phyloP scores from a whole-genome alignment of 2,329 filamentous ascomycete genomes.

The Orbilia ellipsospora region DNA sequence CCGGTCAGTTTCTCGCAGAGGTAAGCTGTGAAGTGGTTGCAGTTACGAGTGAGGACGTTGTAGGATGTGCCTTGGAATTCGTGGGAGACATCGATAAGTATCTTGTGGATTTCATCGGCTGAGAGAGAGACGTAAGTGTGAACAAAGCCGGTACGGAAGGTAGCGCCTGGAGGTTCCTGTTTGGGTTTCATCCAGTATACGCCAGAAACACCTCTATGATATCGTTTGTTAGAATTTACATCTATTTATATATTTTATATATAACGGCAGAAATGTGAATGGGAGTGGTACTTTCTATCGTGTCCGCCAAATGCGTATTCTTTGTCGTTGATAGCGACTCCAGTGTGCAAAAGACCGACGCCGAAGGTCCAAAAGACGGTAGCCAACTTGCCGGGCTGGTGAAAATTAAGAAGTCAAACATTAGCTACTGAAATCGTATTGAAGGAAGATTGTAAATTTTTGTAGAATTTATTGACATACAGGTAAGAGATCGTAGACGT shows the following conservation, averaged over 20 bases:
- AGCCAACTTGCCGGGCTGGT: constrained; percentile 77
- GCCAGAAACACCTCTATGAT: constrained; percentile 70
- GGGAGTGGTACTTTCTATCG: constrained; percentile 66
- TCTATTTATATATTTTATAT: background rate
- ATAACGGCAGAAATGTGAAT: background rate
- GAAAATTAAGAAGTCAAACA: constrained; percentile 22
- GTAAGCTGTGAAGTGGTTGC: constrained; percentile 86
- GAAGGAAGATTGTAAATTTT: constrained; percentile 15
- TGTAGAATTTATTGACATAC: constrained; percentile 64
- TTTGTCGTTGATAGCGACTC: constrained; percentile 80
- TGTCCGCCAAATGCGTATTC: constrained; percentile 91
- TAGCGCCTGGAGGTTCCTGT: constrained; percentile 79
- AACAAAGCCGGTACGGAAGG: constrained; percentile 78
- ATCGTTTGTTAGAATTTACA: background rate
- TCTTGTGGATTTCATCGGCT: constrained; percentile 75
- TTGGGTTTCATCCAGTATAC: constrained; percentile 84
- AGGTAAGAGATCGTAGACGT: constrained; percentile 81
- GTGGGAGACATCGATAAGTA: constrained; percentile 75
- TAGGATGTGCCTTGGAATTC: constrained; percentile 80
- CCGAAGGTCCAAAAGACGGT: constrained; percentile 81
- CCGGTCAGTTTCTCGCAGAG: constrained; percentile 79
- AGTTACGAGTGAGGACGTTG: constrained; percentile 84
- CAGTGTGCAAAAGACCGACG: constrained; percentile 81
- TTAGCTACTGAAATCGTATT: background rate
- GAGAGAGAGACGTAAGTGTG: constrained; percentile 81